Conservation (phyloP, 768 basidiomycete genomes). For the Hortiboletus flavorubellus region DNA sequence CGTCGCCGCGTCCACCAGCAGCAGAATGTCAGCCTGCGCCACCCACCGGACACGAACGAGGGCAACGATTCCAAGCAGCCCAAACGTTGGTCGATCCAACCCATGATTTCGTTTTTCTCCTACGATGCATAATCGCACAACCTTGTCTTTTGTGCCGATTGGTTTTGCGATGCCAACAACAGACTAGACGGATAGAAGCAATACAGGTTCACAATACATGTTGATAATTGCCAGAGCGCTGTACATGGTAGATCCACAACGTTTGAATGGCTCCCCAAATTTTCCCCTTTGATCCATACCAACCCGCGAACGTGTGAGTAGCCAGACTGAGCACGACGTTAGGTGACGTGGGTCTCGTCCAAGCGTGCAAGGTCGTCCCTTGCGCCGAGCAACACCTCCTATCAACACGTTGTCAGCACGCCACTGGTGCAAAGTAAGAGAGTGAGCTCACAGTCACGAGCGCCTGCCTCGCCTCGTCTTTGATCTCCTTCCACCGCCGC, state of each 20-base stretch:
- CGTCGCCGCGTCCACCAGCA: conserved; percentile 25
- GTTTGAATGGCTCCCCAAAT: neutral
- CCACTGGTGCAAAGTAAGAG: neutral
- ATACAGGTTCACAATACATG: neutral
- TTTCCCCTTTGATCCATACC: too few relatives aligned
- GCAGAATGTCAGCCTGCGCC: conserved; percentile 8
- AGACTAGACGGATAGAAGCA: neutral
- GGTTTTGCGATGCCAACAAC: neutral
- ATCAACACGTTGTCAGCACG: conserved; percentile 1
- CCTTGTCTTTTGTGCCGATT: neutral
- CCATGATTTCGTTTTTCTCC: neutral
- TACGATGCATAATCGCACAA: neutral
- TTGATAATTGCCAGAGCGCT: neutral
- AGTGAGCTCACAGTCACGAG: conserved; percentile 47
- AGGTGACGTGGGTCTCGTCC: conserved; percentile 29
- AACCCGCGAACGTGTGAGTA: neutral
- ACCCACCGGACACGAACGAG: conserved; percentile 28
- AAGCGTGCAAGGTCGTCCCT: conserved; percentile 52
- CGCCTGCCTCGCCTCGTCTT: conserved; percentile 61
- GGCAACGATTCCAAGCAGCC: conserved; percentile 38
- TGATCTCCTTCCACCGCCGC: conserved; percentile 68
- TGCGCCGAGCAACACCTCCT: conserved; percentile 52
- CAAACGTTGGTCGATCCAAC: conserved; percentile 28
- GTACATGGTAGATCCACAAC: neutral
- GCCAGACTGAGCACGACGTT: neutral